phyloP scores from a whole-genome alignment of 2,329 filamentous ascomycete genomes.

The Ophiosphaerella korrae region DNA sequence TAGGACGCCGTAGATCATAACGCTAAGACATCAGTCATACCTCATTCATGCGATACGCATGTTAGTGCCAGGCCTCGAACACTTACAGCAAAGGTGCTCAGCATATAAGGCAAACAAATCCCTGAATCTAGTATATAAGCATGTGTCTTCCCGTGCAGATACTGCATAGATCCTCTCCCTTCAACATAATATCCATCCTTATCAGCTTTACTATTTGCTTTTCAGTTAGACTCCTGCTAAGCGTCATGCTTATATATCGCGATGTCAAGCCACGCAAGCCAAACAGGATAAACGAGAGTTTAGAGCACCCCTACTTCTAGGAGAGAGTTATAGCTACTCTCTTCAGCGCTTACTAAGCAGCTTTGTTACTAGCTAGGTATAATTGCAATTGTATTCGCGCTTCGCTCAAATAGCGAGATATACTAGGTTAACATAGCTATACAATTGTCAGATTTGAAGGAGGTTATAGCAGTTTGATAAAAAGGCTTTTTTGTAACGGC shows the following conservation, averaged over 20 bases:
- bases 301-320: neutral
- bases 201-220: conserved; percentile 12
- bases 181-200: conserved; percentile 8
- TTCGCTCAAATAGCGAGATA: too few relatives aligned
- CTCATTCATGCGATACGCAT: conserved; percentile 2
- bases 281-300: conserved; percentile 9
- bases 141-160: conserved; percentile 2
- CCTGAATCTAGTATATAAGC: conserved; percentile 5
- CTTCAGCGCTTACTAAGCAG: too few relatives aligned
- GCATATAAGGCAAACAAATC: conserved; percentile 3
- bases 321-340: too few relatives aligned
- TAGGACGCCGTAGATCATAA: too few relatives aligned
- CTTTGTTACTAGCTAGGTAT: too few relatives aligned
- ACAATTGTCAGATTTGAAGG: too few relatives aligned
- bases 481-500: too few relatives aligned
- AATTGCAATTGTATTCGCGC: too few relatives aligned
- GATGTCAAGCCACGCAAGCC: conserved; percentile 7
- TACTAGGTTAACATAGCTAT: too few relatives aligned
- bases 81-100: conserved; percentile 6
- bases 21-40: neutral
- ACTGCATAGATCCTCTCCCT: conserved; percentile 1
- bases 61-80: conserved; percentile 2
- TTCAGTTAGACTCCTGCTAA: conserved; percentile 7
- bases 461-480: too few relatives aligned
- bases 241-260: conserved; percentile 10